Evolutionary conservation across 225 moss, liverwort and hornwort genomes (phyloP).

Genomic region (Rhytidiadelphus loreus): DNA sequence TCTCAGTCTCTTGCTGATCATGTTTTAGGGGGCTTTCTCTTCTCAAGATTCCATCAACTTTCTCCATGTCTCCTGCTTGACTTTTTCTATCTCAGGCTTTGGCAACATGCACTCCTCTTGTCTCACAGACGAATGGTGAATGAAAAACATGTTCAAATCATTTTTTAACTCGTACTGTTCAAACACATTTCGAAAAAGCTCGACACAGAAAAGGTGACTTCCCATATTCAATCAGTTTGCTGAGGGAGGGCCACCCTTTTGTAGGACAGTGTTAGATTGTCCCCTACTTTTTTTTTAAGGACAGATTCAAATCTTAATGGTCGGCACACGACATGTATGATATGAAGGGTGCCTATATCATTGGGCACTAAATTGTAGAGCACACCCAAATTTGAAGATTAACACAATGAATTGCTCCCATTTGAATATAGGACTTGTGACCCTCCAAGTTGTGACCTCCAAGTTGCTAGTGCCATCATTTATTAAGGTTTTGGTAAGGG

Average conservation of each 20-base stretch:
- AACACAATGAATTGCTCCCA: background rate
- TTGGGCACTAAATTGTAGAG: background rate
- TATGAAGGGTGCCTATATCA: too few species aligned
- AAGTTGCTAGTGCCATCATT: background rate
- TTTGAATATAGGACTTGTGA: background rate
- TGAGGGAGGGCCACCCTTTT: background rate
- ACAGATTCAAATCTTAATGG: background rate
- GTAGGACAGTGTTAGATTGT: background rate
- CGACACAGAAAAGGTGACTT: background rate
- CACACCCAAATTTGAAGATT: background rate
- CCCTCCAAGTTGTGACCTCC: background rate
- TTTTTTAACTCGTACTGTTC: background rate
- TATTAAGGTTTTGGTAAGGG: too few species aligned
- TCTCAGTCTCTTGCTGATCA: background rate
- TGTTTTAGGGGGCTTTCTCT: background rate
- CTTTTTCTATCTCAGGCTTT: background rate
- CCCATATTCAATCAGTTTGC: background rate
- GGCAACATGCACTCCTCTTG: background rate
- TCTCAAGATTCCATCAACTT: background rate
- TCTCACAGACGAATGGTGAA: background rate
- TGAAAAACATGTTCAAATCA: background rate
- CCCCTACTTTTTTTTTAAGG: background rate
- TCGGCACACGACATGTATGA: too few species aligned
- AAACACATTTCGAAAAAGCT: background rate
- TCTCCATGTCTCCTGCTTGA: background rate